phyloP scores from a whole-genome alignment of 75 land plant genomes.

The Selaginella tamariscina region DNA sequence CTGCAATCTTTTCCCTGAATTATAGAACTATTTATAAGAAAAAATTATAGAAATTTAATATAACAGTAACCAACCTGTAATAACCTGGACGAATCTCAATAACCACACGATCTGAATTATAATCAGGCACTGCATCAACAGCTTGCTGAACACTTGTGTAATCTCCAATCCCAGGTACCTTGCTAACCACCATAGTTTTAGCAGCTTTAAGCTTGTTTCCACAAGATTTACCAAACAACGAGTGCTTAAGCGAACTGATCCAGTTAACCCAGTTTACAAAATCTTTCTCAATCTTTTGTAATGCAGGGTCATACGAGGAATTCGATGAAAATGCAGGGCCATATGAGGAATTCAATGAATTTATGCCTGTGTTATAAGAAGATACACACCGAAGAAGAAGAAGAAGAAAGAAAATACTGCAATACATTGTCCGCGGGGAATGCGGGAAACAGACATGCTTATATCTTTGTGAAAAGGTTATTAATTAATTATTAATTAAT shows the following conservation, averaged over 20 bases:
- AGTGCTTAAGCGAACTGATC: not conserved
- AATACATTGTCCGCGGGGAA: no score
- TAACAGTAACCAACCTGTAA: no score
- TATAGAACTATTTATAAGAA: not conserved
- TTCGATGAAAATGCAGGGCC: no score
- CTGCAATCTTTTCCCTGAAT: constrained; percentile 52
- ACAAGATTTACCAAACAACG: not conserved
- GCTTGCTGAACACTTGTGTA: not conserved
- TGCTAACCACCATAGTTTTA: not conserved
- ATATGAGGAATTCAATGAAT: no score
- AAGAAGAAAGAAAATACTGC: no score
- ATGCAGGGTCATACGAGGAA: no score
- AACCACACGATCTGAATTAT: not conserved
- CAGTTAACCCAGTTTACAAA: not conserved
- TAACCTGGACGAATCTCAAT: not conserved
- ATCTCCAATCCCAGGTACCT: not conserved
- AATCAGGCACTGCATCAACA: not conserved
- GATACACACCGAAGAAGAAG: no score
- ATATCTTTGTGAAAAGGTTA: no score
- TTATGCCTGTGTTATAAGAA: no score
- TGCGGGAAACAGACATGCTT: no score
- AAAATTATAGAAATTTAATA: not conserved
- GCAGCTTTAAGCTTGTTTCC: not conserved
- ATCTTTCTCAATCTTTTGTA: not conserved
- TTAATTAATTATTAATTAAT: no score